Evolutionary conservation across 108 stramenopile genomes (phyloP), one percentile per base, ranked within the genome.

Genomic region (Cyclostephanos tholiformis): DNA sequence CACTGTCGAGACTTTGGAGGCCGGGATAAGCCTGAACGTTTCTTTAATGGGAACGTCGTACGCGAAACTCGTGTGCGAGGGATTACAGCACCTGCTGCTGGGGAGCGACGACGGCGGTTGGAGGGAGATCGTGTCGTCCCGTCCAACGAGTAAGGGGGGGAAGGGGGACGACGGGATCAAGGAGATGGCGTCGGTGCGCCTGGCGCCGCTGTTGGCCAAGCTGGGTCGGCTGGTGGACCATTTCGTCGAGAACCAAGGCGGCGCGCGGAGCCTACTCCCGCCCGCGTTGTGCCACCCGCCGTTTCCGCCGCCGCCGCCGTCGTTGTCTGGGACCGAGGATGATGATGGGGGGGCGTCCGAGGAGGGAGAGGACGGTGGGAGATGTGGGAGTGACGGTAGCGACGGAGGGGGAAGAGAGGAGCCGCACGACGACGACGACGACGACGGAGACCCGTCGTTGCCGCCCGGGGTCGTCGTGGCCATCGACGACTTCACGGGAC

Each of bases 21-120:
- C 86, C 6, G 94, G 94, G 17, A 81, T 96, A 10, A 91, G 89
- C 6, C 81, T 97, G 59, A 97, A 97, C 66, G 83, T 96, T 0
- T 88, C 86, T 0, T 82, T 97, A 29, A 95, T 95, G 89, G 91
- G 87, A 36, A 86, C 80, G 16, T 93, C 88, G 43, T 96, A 92
- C 69, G 95, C 95, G 10, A 77, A 82, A 4, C 23, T 96, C 12
- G 67, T 86, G 23, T 82, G 87, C 59, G 83, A 86, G 50, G 83
- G 89, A 20, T 65, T 97, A 10, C 85, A 90, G 26, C 94, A 97
- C 46, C 30, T 83, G 59, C 52, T 96, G n/a, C 49, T 93, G 7
- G 71, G 83, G 61, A 71, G 70, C 6, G 81, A 86, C 35, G 82
- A 82, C 16, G 48, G 63, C 2, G 49, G 64, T 2, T 93, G 91